Evolutionary conservation across 768 basidiomycete species (phyloP).

Genomic region (Pleurotus sapidus): DNA sequence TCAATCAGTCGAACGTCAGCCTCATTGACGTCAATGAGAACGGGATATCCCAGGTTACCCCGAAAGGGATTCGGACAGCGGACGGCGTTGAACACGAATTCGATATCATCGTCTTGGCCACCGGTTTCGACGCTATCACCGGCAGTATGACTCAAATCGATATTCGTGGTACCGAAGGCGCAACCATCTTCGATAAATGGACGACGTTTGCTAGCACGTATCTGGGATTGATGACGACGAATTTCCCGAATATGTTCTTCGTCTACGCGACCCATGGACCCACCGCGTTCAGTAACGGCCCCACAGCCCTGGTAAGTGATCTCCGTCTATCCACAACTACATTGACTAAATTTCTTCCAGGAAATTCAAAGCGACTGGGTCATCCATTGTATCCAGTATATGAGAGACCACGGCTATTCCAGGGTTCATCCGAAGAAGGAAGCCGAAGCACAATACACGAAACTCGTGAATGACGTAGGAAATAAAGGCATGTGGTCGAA

Average conservation of each 20-base stretch:
- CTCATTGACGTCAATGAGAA: slow-evolving; percentile 19
- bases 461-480: slow-evolving; percentile 12
- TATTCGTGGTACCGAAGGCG: slow-evolving; percentile 17
- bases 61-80: slow-evolving; percentile 15
- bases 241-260: slow-evolving; percentile 25
- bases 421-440: slow-evolving; percentile 11
- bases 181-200: slow-evolving; percentile 19
- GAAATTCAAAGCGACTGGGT: slow-evolving; percentile 24
- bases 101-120: slow-evolving; percentile 20
- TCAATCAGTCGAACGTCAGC: slow-evolving; percentile 20
- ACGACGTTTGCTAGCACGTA: slow-evolving; percentile 16
- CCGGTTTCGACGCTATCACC: slow-evolving; percentile 22
- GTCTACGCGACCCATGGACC: slow-evolving; percentile 22
- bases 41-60: slow-evolving; percentile 17
- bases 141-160: slow-evolving; percentile 20
- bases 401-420: slow-evolving; percentile 11
- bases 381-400: slow-evolving; percentile 15
- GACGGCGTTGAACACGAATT: slow-evolving; percentile 18
- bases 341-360: slow-evolving; percentile 4
- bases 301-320: slow-evolving; percentile 19
- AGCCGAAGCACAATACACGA: slow-evolving; percentile 11
- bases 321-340: neutral
- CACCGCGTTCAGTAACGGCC: slow-evolving; percentile 22
- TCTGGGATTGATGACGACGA: slow-evolving; percentile 17
- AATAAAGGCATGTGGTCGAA: slow-evolving; percentile 13